Base-by-base conservation (phyloP, 2,329 filamentous ascomycete genomes). In the Stagonosporopsis cucurbitacearum region DNA sequence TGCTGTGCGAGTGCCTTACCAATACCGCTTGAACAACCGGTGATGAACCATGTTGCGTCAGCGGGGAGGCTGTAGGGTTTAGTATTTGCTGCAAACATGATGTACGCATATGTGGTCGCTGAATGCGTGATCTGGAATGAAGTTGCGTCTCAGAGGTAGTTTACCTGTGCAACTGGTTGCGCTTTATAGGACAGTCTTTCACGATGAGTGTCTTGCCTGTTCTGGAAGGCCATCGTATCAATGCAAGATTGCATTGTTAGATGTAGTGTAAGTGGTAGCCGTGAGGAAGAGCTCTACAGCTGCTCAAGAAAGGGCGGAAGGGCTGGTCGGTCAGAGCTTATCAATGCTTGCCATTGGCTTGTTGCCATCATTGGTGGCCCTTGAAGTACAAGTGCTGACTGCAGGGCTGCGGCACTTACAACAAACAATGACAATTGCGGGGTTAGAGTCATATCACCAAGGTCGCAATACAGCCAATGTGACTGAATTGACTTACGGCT, bases 21-120 rank as follows among this genome's bases (percentile, higher is more conserved):
- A 7, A 83, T 80, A 12, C 81, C 81, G 0, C 75, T 78, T 0
- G 81, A 83, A 61, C 79, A 82, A 15, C 81, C 81, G 32, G 80
- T 69, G 42, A 67, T 52, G 26, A 57, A 47, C 54, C 48, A 57
- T 13, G 28, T 45, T 19, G 48, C 40, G 19, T 53, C 22, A 7
- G 39, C 12, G 8, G 54, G 49, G 23, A 57, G 44, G 8, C 28
- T 28, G n/a, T 52, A 57, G 8, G 49, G 49, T 13, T 49, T 49
- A 2, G 54, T 42, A 25, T 57, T 57, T 33, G 49, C 44, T 20
- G 49, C 20, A 22, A 57, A 57, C 49, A 57, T 57, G 1, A 22
- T 26, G 17, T 32, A 15, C 6, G 32, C 12, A 25, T 6, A 12
- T 15, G 13, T 17, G 11, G 26, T 30, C 5, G 19, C 2, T 25